Conservation (phyloP, 2,329 filamentous ascomycete genomes). For the Penicillium sp. region DNA sequence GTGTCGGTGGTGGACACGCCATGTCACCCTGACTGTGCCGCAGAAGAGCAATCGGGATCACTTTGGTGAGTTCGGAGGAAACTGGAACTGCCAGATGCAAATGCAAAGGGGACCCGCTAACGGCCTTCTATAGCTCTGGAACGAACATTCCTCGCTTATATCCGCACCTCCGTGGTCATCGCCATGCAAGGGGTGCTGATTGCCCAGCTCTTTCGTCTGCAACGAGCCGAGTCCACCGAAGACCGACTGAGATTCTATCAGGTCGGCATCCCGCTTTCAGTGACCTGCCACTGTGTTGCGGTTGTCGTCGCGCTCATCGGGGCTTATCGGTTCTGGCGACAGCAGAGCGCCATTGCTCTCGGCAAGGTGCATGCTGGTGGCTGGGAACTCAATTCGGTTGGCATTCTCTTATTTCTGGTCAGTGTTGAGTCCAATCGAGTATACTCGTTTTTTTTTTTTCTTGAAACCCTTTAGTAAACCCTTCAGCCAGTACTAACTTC, state of each 20-base stretch:
- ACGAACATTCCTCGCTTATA: slow-evolving; percentile 73
- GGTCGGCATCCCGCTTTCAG: slow-evolving; percentile 63
- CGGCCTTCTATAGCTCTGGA: slow-evolving; percentile 63
- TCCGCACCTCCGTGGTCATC: slow-evolving; percentile 71
- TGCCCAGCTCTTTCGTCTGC: slow-evolving; percentile 69
- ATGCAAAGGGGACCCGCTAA: slow-evolving; percentile 6
- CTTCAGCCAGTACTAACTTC: slow-evolving; percentile 8
- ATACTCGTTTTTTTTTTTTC: background rate
- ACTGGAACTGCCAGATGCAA: background rate
- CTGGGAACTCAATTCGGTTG: slow-evolving; percentile 60
- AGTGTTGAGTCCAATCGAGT: too few species aligned
- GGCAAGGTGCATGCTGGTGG: slow-evolving; percentile 63
- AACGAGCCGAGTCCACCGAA: slow-evolving; percentile 42
- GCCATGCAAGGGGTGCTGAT: slow-evolving; percentile 69
- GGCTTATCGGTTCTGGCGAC: slow-evolving; percentile 62
- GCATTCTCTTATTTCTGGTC: slow-evolving; percentile 53
- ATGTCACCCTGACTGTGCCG: slow-evolving; percentile 43
- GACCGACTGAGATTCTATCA: slow-evolving; percentile 61
- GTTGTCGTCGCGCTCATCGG: slow-evolving; percentile 59
- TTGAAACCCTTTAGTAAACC: too few species aligned
- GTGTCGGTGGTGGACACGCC: slow-evolving; percentile 79
- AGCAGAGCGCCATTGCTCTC: slow-evolving; percentile 62
- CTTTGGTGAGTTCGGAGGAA: slow-evolving; percentile 36
- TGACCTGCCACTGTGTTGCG: slow-evolving; percentile 55
- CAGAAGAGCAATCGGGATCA: slow-evolving; percentile 49